These are phyloP conservation scores for Persicaria tinctoria DNA, from an alignment of 148 eudicot genomes.

Conservation along the genomic window DNA sequence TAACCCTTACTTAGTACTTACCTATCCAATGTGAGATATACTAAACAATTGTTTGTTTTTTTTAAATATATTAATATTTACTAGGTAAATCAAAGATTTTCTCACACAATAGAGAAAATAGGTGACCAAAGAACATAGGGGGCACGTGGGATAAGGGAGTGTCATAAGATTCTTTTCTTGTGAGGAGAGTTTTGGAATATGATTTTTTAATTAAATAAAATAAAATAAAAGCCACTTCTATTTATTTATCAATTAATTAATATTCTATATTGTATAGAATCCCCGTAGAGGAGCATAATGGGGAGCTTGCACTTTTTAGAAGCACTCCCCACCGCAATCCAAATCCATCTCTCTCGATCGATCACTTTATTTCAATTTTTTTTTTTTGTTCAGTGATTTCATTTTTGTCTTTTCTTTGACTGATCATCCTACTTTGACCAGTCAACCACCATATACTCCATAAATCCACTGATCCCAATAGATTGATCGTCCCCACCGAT, in stretches of 20 bases:
- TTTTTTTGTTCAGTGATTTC: not conserved
- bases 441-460: not conserved
- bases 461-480: not conserved
- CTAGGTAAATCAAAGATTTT: not conserved
- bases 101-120: not conserved
- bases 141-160: not conserved
- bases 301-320: not conserved
- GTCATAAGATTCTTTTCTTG: conserved; percentile 3
- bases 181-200: not conserved
- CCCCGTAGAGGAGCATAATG: not conserved
- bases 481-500: not conserved
- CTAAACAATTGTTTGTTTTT: not conserved
- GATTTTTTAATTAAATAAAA: no score
- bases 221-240: no score
- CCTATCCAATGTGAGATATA: no score
- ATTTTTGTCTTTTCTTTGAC: conserved; percentile 8
- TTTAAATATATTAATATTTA: not conserved
- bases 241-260: not conserved
- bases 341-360: not conserved
- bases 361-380: not conserved
- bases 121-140: conserved; percentile 1
- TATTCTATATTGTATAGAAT: not conserved
- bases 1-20: no score
- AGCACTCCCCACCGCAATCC: not conserved
- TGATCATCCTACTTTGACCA: conserved; percentile 3